phyloP scores from a whole-genome alignment of 202 grass and related monocot genomes.

The Setaria italica region DNA sequence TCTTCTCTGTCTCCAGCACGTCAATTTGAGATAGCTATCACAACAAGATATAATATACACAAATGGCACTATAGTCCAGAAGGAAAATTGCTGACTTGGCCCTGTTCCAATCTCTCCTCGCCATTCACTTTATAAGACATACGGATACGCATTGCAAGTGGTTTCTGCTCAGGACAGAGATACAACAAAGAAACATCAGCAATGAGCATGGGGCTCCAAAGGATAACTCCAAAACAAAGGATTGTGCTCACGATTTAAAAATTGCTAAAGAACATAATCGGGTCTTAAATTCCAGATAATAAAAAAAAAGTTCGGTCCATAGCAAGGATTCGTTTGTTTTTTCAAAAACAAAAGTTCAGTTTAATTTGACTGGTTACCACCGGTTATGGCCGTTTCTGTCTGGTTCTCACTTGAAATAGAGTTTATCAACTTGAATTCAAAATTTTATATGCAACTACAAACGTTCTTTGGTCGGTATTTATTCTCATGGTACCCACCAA shows the following conservation, averaged over 20 bases:
- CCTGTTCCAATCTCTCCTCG: conserved; percentile 92
- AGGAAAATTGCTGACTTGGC: conserved; percentile 93
- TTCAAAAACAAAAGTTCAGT: background rate
- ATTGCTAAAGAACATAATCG: background rate
- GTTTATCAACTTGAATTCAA: background rate
- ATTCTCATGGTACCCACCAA: background rate
- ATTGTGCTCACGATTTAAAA: background rate
- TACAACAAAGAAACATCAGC: conserved; percentile 30
- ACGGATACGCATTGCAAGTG: conserved; percentile 85
- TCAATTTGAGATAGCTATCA: conserved; percentile 38
- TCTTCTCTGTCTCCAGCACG: background rate
- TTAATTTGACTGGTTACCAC: background rate
- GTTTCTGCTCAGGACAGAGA: conserved; percentile 66
- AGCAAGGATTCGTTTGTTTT: background rate
- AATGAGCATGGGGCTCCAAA: background rate
- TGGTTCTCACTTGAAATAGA: background rate
- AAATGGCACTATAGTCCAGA: conserved; percentile 61
- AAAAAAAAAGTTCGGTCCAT: no score
- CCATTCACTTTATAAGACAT: conserved; percentile 87
- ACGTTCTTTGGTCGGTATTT: background rate
- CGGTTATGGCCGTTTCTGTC: background rate
- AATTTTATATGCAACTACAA: background rate
- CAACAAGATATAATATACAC: conserved; percentile 45
- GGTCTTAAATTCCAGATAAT: background rate
- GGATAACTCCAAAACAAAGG: background rate